Evolutionary conservation across 768 basidiomycete species (phyloP).

Genomic region (Cystofilobasidium bisporidii): DNA sequence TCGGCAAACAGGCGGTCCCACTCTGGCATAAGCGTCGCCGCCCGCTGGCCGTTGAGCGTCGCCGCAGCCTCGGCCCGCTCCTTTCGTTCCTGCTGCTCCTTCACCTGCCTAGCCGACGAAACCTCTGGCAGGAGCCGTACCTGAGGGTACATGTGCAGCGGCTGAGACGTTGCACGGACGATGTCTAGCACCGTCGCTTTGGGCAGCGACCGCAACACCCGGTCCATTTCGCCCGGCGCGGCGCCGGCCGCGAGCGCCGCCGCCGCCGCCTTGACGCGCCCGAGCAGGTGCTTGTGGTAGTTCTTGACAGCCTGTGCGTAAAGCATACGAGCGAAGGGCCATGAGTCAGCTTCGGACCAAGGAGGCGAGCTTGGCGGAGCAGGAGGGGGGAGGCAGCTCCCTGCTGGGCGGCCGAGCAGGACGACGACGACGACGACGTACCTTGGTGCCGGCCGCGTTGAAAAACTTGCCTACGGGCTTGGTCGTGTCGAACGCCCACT

Average conservation of each 20-base stretch:
- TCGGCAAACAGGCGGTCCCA: constrained; percentile 10
- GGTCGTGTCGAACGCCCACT: background rate
- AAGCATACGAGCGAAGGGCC: background rate
- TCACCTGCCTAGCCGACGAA: background rate
- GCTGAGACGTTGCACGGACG: background rate
- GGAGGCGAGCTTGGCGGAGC: background rate
- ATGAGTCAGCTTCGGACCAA: background rate
- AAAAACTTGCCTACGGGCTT: background rate
- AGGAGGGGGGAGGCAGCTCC: background rate
- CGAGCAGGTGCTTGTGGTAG: background rate
- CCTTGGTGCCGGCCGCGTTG: background rate
- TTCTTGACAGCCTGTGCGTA: constrained; percentile 3
- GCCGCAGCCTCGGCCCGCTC: background rate
- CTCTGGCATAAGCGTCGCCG: background rate
- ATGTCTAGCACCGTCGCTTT: background rate
- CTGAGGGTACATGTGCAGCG: no score
- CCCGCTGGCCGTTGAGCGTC: background rate
- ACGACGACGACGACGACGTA: background rate
- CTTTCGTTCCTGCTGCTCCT: background rate
- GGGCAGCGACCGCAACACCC: no score
- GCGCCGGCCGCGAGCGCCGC: background rate
- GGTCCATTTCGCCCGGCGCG: background rate
- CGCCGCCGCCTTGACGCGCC: background rate
- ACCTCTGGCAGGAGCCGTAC: no score
- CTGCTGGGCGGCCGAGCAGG: no score